phyloP scores from a whole-genome alignment of 768 basidiomycete genomes.

The Xerocomellus amylosporus region DNA sequence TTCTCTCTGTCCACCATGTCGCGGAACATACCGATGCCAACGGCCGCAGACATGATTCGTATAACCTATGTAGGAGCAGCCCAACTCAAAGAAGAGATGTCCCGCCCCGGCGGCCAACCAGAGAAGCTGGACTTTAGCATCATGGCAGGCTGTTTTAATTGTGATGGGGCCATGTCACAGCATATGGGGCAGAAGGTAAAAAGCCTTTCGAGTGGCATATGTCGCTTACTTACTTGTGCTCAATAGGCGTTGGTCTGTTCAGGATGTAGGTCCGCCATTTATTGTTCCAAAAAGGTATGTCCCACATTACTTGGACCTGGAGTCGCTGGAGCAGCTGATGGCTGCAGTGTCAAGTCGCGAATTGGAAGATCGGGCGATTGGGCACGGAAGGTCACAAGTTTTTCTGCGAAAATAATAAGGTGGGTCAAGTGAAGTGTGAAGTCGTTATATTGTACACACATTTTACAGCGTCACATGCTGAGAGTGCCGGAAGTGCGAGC shows the following conservation, averaged over 20 bases:
- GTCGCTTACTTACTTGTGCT: background rate
- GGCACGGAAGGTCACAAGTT: conserved; percentile 32
- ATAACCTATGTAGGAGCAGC: conserved; percentile 30
- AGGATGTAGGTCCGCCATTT: conserved; percentile 29
- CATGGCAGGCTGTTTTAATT: conserved; percentile 24
- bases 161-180: conserved; percentile 11
- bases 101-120: conserved; percentile 28
- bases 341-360: conserved; percentile 34
- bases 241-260: conserved; percentile 29
- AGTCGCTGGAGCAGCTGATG: conserved; percentile 1
- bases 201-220: background rate
- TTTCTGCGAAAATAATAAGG: conserved; percentile 37
- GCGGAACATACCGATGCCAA: conserved; percentile 20
- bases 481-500: conserved; percentile 33
- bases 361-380: conserved; percentile 34
- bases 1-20: conserved; percentile 16
- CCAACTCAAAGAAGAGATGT: conserved; percentile 26
- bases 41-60: conserved; percentile 24
- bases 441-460: background rate
- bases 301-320: background rate
- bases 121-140: conserved; percentile 29
- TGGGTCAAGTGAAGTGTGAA: conserved; percentile 4
- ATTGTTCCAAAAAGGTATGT: conserved; percentile 30
- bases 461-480: conserved; percentile 37
- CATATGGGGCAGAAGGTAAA: conserved; percentile 20